Evolutionary conservation across 148 eudicot genomes (phyloP).

Genomic region (Diospyros kaki): DNA sequence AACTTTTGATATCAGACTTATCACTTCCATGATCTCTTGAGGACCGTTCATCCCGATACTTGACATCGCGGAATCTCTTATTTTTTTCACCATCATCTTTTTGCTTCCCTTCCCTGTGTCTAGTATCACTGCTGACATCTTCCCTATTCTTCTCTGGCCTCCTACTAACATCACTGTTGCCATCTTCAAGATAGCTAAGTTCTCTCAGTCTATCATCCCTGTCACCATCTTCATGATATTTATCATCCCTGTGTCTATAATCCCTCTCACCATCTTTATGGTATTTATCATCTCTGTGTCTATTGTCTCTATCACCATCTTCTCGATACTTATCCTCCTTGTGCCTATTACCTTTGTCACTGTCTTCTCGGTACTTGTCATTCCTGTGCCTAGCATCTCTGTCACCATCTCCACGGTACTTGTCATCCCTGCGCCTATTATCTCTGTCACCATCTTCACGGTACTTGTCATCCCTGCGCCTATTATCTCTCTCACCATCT

Average conservation of each 20-base stretch:
- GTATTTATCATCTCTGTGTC: not conserved
- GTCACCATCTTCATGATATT: not conserved
- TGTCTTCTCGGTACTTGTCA: constrained; percentile 6
- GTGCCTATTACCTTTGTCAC: constrained; percentile 9
- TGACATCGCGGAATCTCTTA: constrained; percentile 31
- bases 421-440: constrained; percentile 30
- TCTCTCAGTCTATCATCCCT: too few species aligned
- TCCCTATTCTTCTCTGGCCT: constrained; percentile 32
- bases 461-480: constrained; percentile 28
- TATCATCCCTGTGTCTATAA: constrained; percentile 31
- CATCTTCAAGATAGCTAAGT: constrained; percentile 16
- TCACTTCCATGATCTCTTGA: constrained; percentile 45
- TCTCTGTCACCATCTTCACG: constrained; percentile 38
- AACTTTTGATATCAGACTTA: constrained; percentile 57
- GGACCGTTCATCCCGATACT: constrained; percentile 47
- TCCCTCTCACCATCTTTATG: too few species aligned
- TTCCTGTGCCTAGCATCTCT: constrained; percentile 16
- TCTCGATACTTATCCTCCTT: constrained; percentile 15
- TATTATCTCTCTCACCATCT: constrained; percentile 34
- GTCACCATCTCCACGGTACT: constrained; percentile 21
- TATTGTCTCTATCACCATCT: constrained; percentile 16
- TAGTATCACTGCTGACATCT: constrained; percentile 38
- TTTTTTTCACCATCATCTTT: constrained; percentile 34
- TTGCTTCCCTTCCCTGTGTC: constrained; percentile 47
- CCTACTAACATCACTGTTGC: constrained; percentile 17